Percentiles rank a stretch among this genome's conserved stretches.
Evolutionary conservation across 2,329 filamentous ascomycete species (phyloP).

Genomic region (Microcyclospora tardicrescens): DNA sequence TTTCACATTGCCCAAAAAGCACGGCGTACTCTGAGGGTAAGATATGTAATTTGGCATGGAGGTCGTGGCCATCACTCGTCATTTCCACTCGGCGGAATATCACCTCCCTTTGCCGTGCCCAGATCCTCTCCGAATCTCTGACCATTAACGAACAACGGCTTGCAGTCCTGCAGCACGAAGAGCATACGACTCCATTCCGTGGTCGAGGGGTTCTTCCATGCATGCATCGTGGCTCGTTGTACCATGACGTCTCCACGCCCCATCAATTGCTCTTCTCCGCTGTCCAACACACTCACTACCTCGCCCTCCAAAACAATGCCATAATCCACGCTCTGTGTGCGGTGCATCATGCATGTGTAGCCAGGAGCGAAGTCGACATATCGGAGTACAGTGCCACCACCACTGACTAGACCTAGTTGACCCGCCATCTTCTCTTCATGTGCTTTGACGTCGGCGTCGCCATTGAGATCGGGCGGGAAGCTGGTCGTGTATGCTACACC

Average conservation of each 20-base stretch:
- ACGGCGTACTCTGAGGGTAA: too few relatives aligned
- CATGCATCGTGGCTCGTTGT: slow-evolving; percentile 27
- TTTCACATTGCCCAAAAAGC: too few relatives aligned
- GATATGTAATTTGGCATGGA: background rate
- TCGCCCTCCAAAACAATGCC: slow-evolving; percentile 25
- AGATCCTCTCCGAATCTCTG: slow-evolving; percentile 17
- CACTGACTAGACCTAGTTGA: slow-evolving; percentile 39
- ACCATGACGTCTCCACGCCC: slow-evolving; percentile 25
- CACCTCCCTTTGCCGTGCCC: slow-evolving; percentile 11
- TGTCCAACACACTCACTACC: slow-evolving; percentile 23
- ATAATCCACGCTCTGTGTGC: slow-evolving; percentile 25
- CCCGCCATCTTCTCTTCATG: slow-evolving; percentile 33
- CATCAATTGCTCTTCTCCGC: slow-evolving; percentile 22
- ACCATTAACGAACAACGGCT: slow-evolving; percentile 15
- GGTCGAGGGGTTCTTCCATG: slow-evolving; percentile 18
- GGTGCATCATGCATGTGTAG: slow-evolving; percentile 25
- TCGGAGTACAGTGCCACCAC: slow-evolving; percentile 36
- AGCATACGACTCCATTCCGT: slow-evolving; percentile 22
- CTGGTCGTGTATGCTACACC: slow-evolving; percentile 40
- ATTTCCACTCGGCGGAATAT: slow-evolving; percentile 13
- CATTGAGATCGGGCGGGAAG: slow-evolving; percentile 36
- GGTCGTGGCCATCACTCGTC: slow-evolving; percentile 4
- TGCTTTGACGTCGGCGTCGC: slow-evolving; percentile 34
- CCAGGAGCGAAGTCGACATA: slow-evolving; percentile 25
- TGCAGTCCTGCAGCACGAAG: slow-evolving; percentile 19